A percentile compares a stretch with the other conserved stretches of the same genome.
phyloP scores from a whole-genome alignment of 768 basidiomycete species.

The Pholiota conissans region DNA sequence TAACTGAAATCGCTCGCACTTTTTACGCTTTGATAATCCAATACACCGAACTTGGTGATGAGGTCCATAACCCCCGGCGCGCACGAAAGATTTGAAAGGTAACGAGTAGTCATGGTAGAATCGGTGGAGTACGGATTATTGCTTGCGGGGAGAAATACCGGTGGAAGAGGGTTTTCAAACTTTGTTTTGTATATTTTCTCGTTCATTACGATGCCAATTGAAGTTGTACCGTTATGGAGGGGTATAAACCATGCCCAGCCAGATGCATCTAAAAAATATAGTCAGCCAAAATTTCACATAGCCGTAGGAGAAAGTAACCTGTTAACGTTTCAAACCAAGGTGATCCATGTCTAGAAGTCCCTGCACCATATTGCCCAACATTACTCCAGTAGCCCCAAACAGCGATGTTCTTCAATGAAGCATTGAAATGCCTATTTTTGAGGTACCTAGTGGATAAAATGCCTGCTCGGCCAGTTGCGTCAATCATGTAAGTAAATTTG shows the following conservation, averaged over 20 bases:
- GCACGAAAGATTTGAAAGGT: conserved; percentile 43
- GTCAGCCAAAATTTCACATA: background rate
- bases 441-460: conserved; percentile 69
- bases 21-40: conserved; percentile 44
- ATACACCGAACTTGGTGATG: conserved; percentile 36
- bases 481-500: conserved; percentile 66
- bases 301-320: conserved; percentile 35
- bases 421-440: conserved; percentile 68
- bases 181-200: conserved; percentile 47
- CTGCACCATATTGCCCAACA: conserved; percentile 49
- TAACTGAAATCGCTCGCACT: conserved; percentile 66
- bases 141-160: conserved; percentile 28
- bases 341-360: conserved; percentile 51
- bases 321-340: conserved; percentile 74
- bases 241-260: conserved; percentile 78
- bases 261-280: conserved; percentile 49
- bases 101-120: conserved; percentile 37
- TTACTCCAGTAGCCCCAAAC: conserved; percentile 78
- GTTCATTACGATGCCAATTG: conserved; percentile 63
- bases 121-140: conserved; percentile 22
- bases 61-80: conserved; percentile 47
- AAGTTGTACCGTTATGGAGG: conserved; percentile 62
- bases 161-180: conserved; percentile 24
- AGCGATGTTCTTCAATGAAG: conserved; percentile 70
- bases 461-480: conserved; percentile 75